phyloP scores from a whole-genome alignment of 2,329 filamentous ascomycete species.

The Hypoxylon rubiginosum region DNA sequence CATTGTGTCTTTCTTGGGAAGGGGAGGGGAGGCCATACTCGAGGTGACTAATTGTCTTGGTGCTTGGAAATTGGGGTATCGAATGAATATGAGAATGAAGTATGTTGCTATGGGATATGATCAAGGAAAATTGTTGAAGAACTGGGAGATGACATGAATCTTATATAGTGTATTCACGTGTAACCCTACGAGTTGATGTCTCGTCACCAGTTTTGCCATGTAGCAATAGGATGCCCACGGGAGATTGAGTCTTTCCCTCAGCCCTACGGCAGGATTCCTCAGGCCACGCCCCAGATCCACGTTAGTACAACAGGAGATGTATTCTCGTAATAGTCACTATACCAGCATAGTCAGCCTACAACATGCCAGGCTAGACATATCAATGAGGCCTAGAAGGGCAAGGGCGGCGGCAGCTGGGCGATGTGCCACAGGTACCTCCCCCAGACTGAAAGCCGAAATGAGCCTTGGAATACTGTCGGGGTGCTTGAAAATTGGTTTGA shows the following conservation, averaged over 20 bases:
- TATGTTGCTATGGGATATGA: constrained; percentile 20
- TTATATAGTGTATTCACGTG: constrained; percentile 40
- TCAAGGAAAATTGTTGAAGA: constrained; percentile 18
- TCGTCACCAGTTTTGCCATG: constrained; percentile 28
- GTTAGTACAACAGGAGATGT: constrained; percentile 22
- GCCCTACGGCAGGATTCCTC: constrained; percentile 44
- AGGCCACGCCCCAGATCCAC: constrained; percentile 33
- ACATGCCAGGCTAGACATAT: constrained; percentile 11
- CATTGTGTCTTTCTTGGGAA: neutral
- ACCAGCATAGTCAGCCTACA: constrained; percentile 24
- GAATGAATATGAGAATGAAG: constrained; percentile 11
- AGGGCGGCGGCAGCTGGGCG: constrained; percentile 13
- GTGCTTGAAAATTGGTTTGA: constrained; percentile 13
- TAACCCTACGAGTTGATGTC: constrained; percentile 25
- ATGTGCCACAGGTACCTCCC: constrained; percentile 23
- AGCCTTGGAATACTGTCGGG: constrained; percentile 15
- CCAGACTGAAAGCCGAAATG: constrained; percentile 25
- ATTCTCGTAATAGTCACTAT: constrained; percentile 22
- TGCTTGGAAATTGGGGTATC: constrained; percentile 2
- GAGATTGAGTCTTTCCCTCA: constrained; percentile 42
- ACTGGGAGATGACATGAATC: constrained; percentile 18
- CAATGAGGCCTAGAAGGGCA: constrained; percentile 16
- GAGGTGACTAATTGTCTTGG: neutral
- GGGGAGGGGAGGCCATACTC: constrained; percentile 16
- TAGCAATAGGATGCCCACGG: constrained; percentile 33